Evolutionary conservation across 1,284 basidiomycete genomes (phyloP).

Genomic region (Ganoderma lingzhi): DNA sequence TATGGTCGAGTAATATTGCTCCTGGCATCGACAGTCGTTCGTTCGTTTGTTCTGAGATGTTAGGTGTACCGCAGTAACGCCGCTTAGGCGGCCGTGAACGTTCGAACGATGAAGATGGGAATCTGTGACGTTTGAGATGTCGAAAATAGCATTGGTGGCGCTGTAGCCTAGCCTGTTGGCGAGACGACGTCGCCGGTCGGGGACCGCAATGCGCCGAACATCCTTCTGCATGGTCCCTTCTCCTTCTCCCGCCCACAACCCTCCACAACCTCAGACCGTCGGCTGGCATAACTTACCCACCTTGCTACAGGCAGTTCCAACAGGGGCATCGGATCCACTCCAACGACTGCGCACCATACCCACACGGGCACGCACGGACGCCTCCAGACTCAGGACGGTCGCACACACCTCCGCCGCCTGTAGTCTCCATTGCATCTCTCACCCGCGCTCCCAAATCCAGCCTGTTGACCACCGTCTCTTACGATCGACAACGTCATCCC

Average conservation of each 20-base stretch:
- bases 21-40: constrained; percentile 1
- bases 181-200: background rate
- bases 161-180: no score
- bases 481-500: constrained; percentile 1
- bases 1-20: constrained; percentile 30
- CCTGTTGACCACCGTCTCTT: background rate
- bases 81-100: no score
- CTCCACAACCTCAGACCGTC: no score
- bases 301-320: background rate
- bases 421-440: background rate
- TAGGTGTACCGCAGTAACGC: constrained; percentile 30
- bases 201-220: background rate
- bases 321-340: background rate
- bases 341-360: background rate
- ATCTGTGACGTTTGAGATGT: background rate
- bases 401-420: constrained; percentile 1
- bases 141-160: background rate
- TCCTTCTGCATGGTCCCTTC: background rate
- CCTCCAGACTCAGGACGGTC: constrained; percentile 8
- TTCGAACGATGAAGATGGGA: background rate
- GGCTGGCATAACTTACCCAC: background rate
- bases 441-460: background rate
- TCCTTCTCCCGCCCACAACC: background rate
- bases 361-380: background rate
- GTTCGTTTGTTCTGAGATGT: constrained; percentile 23